Evolutionary conservation across 805 yeast genomes (phyloP), one percentile per base, ranked within the genome.

Genomic region (Saccharomycopsis sp.): DNA sequence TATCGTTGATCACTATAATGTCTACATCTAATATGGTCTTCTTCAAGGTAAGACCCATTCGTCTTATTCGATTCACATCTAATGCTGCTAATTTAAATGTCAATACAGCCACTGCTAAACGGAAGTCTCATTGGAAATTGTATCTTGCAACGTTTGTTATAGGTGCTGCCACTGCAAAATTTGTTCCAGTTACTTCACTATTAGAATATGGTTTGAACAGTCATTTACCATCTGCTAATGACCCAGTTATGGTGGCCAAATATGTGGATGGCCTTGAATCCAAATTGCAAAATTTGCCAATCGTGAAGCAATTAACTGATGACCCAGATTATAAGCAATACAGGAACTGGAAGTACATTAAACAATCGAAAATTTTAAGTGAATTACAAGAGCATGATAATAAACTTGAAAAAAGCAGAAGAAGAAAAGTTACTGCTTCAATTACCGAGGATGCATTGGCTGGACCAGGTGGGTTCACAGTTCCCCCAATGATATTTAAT

Each of bases 401-500:
- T n/a, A n/a, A n/a, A n/a, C n/a, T n/a, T 27, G 31, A 27, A 3
- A 27, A 27, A 27, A 27, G 31, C 3, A 27, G n/a, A 27, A 27
- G n/a, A 27, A 31, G n/a, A n/a, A 27, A 27, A n/a, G 13, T 11
- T 11, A 11, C 31, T 11, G 8, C 38, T 20, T 41, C 45, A 7
- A 39, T 50, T 31, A 40, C 47, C 7, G 41, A 50, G 13, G 37
- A 32, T 7, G 42, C 84, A 0, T 63, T 88, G 38, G 64, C 75
- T 2, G 73, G 71, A 2, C 88, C 94, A 0, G 96, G 96, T 5
- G 93, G 88, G 0, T 72, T 90, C 46, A 75, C 85, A 1, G 72
- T 86, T 32, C 73, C 81, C 38, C 95, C 96, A 1, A 65, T 78
- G 21, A 70, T 84, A 11, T 85, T 82, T 54, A 28, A 44, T 17